Evolutionary conservation across 1,139 yeast species (phyloP).

Genomic region (Suhomyces kunorum): DNA sequence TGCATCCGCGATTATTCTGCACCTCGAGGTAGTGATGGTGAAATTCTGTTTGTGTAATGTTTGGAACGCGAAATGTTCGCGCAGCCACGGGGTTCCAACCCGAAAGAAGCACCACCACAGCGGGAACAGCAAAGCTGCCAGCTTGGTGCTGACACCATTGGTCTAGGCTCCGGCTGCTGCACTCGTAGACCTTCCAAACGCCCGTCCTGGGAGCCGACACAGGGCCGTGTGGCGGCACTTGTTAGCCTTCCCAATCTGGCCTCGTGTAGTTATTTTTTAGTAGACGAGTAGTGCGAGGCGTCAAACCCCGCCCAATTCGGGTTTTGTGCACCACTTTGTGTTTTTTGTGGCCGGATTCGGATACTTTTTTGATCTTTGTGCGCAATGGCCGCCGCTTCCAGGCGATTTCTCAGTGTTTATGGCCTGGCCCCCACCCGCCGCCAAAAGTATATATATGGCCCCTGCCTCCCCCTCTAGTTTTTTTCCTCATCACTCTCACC

Average conservation of each 20-base stretch:
- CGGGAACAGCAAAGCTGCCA: too few relatives aligned
- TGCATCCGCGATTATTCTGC: constrained; percentile 1
- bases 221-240: too few relatives aligned
- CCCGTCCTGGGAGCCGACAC: too few relatives aligned
- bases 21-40: not conserved
- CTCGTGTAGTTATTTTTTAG: constrained; percentile 9
- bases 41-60: constrained; percentile 5
- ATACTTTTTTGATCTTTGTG: constrained; percentile 5
- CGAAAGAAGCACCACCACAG: too few relatives aligned
- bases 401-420: constrained; percentile 6
- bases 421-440: not conserved
- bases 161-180: too few relatives aligned
- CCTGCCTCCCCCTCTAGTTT: constrained; percentile 4
- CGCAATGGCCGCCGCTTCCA: constrained; percentile 3
- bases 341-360: constrained; percentile 8
- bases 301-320: constrained; percentile 1
- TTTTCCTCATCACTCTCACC: constrained; percentile 24
- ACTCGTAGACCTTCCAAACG: too few relatives aligned
- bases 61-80: constrained; percentile 6
- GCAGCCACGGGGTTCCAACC: too few relatives aligned
- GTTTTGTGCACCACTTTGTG: constrained; percentile 2
- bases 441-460: constrained; percentile 8
- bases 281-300: constrained; percentile 7
- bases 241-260: not conserved
- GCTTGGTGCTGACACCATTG: too few relatives aligned